Evolutionary conservation across 2,329 filamentous ascomycete species (phyloP).

Genomic region (Pseudocercospora fuligena): DNA sequence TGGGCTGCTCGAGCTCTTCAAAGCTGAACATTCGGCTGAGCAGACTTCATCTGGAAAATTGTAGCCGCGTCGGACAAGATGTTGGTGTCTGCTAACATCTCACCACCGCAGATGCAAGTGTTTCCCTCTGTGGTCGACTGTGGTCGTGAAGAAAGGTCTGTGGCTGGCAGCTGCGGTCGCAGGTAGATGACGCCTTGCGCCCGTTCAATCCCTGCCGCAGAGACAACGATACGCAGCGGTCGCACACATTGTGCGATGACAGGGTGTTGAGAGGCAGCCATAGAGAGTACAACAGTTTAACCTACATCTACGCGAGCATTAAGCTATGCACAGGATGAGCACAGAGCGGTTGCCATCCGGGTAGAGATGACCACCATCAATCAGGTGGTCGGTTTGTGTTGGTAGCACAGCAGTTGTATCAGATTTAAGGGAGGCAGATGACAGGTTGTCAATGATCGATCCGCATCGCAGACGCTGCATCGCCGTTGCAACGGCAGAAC

Average conservation of each 20-base stretch:
- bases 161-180: slow-evolving; percentile 16
- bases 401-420: slow-evolving; percentile 20
- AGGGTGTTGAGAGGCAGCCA: slow-evolving; percentile 18
- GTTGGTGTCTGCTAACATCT: slow-evolving; percentile 4
- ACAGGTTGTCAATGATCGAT: slow-evolving; percentile 26
- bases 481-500: slow-evolving; percentile 20
- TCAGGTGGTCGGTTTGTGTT: slow-evolving; percentile 18
- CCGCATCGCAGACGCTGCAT: slow-evolving; percentile 12
- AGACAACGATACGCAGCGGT: slow-evolving; percentile 12
- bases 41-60: not conserved
- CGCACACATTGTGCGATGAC: slow-evolving; percentile 23
- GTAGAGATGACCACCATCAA: slow-evolving; percentile 18
- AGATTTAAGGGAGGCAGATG: slow-evolving; percentile 22
- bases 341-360: slow-evolving; percentile 9
- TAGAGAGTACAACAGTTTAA: slow-evolving; percentile 14
- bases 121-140: slow-evolving; percentile 12
- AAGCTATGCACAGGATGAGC: slow-evolving; percentile 6
- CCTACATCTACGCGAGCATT: slow-evolving; percentile 20
- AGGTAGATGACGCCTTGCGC: slow-evolving; percentile 16
- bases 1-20: not conserved
- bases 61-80: not conserved
- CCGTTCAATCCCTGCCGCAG: slow-evolving; percentile 7
- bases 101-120: slow-evolving; percentile 14
- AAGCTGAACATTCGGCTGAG: not conserved
- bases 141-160: slow-evolving; percentile 17